Evolutionary conservation across 1,284 basidiomycete genomes (phyloP), one percentile per base, ranked within the genome.

Genomic region (Papiliotrema nemorosa): DNA sequence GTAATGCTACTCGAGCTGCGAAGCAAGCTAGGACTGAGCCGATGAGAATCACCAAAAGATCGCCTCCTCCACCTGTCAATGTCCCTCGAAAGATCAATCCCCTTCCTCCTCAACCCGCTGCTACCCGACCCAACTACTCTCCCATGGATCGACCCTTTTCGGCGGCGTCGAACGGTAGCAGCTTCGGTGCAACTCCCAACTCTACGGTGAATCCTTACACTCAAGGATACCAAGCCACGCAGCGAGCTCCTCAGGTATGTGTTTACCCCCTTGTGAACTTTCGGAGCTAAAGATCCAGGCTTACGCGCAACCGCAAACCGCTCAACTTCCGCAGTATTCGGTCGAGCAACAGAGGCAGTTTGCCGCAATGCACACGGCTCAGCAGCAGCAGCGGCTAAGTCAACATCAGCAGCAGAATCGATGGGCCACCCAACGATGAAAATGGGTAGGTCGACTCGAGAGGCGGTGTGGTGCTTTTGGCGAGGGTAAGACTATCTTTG

Each of bases 301-400:
- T n/a, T n/a, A n/a, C n/a, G n/a, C n/a, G n/a, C n/a, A n/a, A n/a
- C n/a, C n/a, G n/a, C n/a, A n/a, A n/a, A n/a, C n/a, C n/a, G n/a
- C n/a, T n/a, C n/a, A n/a, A n/a, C n/a, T n/a, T n/a, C 33, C 16
- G 14, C 44, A 35, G 26, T 44, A 38, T 10, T 50, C 50, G 9
- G 38, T 47, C 21, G 40, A 51, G 29, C 52, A 51, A 25, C 22
- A 49, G 14, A 25, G 22, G 5, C 46, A 48, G 13, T 48, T 39
- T 24, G 6, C 22, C 5, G 44, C 44, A 42, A 52, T 45, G 27
- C 26, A 34, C n/a, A n/a, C n/a, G 31, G 36, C 22, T 16, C n/a
- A 48, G 39, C 18, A 52, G 48, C 37, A 34, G 39, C 29, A 36
- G 25, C 37, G 21, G 21, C 37, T 34, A 10, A 9, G n/a, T 9